A percentile compares a stretch with the other conserved stretches of the same genome.
phyloP scores from a whole-genome alignment of 2,329 filamentous ascomycete species.

The Pseudocercospora cruenta region DNA sequence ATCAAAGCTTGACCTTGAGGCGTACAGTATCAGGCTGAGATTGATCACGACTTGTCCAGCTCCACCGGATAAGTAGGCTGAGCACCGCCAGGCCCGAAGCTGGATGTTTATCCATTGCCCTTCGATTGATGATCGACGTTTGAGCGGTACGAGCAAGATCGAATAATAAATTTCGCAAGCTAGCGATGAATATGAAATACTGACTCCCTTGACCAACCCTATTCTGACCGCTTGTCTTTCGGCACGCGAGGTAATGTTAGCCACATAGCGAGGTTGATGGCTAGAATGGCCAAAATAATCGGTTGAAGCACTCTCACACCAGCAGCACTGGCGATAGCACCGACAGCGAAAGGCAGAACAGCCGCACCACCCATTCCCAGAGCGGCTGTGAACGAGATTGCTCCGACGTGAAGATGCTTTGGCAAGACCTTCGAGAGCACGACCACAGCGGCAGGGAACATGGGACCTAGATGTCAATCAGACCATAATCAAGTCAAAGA shows the following conservation, averaged over 20 bases:
- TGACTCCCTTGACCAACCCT: not conserved
- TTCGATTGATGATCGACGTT: too few species aligned
- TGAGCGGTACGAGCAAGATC: too few species aligned
- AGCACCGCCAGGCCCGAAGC: too few species aligned
- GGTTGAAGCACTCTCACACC: slow-evolving; percentile 63
- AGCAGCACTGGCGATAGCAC: slow-evolving; percentile 46
- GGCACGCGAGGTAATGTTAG: slow-evolving; percentile 28
- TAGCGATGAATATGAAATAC: not conserved
- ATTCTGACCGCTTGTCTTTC: slow-evolving; percentile 32
- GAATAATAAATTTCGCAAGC: too few species aligned
- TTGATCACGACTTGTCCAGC: too few species aligned
- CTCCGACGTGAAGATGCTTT: slow-evolving; percentile 25
- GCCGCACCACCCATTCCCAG: slow-evolving; percentile 28
- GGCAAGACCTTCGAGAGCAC: slow-evolving; percentile 27
- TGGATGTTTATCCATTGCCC: too few species aligned
- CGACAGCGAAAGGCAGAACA: slow-evolving; percentile 39
- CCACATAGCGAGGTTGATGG: slow-evolving; percentile 21
- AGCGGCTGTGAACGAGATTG: slow-evolving; percentile 25
- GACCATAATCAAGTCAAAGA: not conserved
- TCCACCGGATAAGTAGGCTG: not conserved
- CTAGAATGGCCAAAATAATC: slow-evolving; percentile 44
- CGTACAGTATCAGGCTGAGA: not conserved
- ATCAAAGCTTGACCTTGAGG: not conserved
- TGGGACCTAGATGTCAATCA: slow-evolving; percentile 16
- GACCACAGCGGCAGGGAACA: slow-evolving; percentile 27